A percentile compares a stretch with the other conserved stretches of the same genome.
phyloP scores from a whole-genome alignment of 768 basidiomycete species.

The Pholiota molesta region DNA sequence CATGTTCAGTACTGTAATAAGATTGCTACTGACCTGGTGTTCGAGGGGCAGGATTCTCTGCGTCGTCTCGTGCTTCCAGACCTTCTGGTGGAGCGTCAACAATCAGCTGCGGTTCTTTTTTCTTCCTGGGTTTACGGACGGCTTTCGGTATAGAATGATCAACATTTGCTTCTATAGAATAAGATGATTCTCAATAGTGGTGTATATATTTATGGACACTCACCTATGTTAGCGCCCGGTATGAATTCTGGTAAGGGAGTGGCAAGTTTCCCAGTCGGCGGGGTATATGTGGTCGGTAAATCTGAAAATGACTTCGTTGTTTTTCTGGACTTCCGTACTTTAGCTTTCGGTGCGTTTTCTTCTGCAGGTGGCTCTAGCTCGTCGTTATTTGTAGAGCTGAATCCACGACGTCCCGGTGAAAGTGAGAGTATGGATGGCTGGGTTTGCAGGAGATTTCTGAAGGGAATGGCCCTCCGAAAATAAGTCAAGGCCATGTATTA shows the following conservation, averaged over 20 bases:
- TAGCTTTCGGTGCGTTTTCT: not conserved
- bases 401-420: not conserved
- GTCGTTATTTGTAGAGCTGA: not conserved
- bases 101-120: not conserved
- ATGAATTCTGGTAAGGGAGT: constrained; percentile 41
- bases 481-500: not conserved
- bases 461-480: not conserved
- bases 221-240: not conserved
- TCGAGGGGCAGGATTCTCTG: not conserved
- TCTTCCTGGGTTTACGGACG: not conserved
- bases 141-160: not conserved
- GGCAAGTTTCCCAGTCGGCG: constrained; percentile 46
- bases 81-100: not conserved
- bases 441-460: not conserved
- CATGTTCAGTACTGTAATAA: not conserved
- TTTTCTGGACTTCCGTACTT: constrained; percentile 15
- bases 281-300: constrained; percentile 51
- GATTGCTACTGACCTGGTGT: not conserved
- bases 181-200: not conserved
- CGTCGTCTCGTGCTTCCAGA: not conserved
- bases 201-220: not conserved
- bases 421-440: not conserved
- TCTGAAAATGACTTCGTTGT: constrained; percentile 55
- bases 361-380: not conserved
- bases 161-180: not conserved